Base-by-base conservation (phyloP, 2,329 filamentous ascomycete genomes). In the Pseudofabraea citricarpa region DNA sequence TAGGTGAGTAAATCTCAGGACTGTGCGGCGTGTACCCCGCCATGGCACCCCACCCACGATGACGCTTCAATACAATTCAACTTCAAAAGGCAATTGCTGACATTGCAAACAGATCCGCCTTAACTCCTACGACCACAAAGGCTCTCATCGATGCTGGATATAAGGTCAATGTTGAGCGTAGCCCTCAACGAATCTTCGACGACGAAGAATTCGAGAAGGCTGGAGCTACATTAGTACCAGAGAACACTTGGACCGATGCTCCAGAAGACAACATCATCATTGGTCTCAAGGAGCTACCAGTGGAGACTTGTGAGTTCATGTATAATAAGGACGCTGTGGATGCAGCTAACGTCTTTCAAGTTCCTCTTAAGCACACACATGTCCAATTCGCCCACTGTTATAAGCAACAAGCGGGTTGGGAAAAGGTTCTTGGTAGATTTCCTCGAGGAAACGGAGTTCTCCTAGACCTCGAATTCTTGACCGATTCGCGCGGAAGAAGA, bases 401-500 rank as follows among this genome's bases (percentile, higher is more conserved):
- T 70, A 89, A 90, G 74, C 68, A 77, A 53, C 88, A 93, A 67
- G 79, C 69, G 21, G 85, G 84, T 21, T 95, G 88, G 87, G 79
- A 87, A 45, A 75, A 78, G 32, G 86, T 89, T 5, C 79, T 95
- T n/a, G 74, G 81, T 45, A 77, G 90, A 44, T 96, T 90, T 64
- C 77, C 85, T 21, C 76, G 80, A 19, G 89, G 87, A 45, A 80
- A 81, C 43, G 87, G 88, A 54, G 83, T 79, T 0, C 78, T 96
- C 12, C 79, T 90, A 46, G 90, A 96, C 58, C 76, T 96, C 27
- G 90, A 95, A 63, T 96, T 95, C 63, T 73, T 96, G 27, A 77
- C 79, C 29, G 85, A 94, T 54, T 77, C 83, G 51, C 74, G 70
- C 22, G 86, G 86, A 27, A 73, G 85, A 36, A 71, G 87, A 48